Percentiles rank a stretch among this genome's conserved stretches.
Conservation (phyloP, 352 stramenopile species). For the Phytophthora agathidicida region DNA sequence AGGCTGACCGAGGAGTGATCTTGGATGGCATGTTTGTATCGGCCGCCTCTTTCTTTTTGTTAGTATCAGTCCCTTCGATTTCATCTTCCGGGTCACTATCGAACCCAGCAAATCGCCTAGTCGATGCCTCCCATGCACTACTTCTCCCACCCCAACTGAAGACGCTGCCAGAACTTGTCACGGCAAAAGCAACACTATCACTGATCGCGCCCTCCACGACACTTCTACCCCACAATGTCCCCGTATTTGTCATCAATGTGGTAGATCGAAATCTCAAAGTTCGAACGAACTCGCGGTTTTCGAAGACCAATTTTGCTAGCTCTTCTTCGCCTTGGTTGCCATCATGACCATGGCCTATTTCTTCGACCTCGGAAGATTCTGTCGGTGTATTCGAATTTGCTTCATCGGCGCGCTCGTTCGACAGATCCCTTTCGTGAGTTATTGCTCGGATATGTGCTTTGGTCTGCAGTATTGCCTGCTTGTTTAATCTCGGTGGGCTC, state of each 20-base stretch:
- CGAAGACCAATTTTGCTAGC: conserved; percentile 68
- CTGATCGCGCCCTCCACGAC: conserved; percentile 78
- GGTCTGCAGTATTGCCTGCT: conserved; percentile 33
- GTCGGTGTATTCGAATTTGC: conserved; percentile 16
- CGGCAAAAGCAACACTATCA: conserved; percentile 88
- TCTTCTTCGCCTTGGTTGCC: conserved; percentile 52
- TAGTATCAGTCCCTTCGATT: conserved; percentile 10
- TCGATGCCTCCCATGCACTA: conserved; percentile 44
- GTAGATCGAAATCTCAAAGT: conserved; percentile 72
- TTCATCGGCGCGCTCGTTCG: conserved; percentile 5
- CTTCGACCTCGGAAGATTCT: conserved; percentile 33
- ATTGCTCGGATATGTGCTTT: conserved; percentile 33
- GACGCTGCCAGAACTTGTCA: conserved; percentile 84
- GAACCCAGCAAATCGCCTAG: conserved; percentile 30
- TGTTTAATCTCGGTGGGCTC: conserved; percentile 69
- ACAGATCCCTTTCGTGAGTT: conserved; percentile 8
- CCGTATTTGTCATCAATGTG: conserved; percentile 88
- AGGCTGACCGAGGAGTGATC: conserved; percentile 52
- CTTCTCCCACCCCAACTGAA: conserved; percentile 90
- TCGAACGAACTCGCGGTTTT: conserved; percentile 67
- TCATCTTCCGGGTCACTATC: conserved; percentile 39
- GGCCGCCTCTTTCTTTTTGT: conserved; percentile 14
- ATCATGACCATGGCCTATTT: conserved; percentile 20
- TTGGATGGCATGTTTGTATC: conserved; percentile 24
- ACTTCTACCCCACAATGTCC: conserved; percentile 89